A percentile compares a stretch with the other conserved stretches of the same genome.
Evolutionary conservation across 805 yeast genomes (phyloP).

Genomic region (Candida krabiensis): DNA sequence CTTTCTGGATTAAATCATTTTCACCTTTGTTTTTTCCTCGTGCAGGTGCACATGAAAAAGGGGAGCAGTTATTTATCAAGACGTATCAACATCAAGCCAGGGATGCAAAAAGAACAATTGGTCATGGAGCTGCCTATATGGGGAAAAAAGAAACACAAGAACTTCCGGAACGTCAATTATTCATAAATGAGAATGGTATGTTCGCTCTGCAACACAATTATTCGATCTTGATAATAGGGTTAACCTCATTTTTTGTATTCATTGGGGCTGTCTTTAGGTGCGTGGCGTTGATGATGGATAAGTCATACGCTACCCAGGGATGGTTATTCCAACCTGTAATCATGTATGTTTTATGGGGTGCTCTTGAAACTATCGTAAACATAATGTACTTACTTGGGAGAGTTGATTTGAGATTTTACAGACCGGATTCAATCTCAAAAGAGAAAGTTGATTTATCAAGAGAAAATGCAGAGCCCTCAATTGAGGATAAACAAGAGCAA

Average conservation of each 20-base stretch:
- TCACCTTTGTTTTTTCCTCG: constrained; percentile 57
- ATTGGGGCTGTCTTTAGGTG: constrained; percentile 52
- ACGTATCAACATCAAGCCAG: constrained; percentile 18
- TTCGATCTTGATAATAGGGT: constrained; percentile 46
- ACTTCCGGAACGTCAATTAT: constrained; percentile 20
- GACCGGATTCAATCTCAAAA: constrained; percentile 51
- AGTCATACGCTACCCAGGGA: constrained; percentile 32
- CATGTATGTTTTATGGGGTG: constrained; percentile 71
- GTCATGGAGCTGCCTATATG: constrained; percentile 23
- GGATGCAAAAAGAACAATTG: constrained; percentile 28
- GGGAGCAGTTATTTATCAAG: constrained; percentile 23
- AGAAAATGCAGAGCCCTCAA: background rate
- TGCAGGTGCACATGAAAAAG: constrained; percentile 45
- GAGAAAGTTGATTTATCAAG: background rate
- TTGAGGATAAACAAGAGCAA: too few relatives aligned
- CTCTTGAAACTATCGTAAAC: constrained; percentile 58
- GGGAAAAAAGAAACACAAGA: constrained; percentile 17
- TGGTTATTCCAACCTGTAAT: constrained; percentile 55
- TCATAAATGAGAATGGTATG: constrained; percentile 19
- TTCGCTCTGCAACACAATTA: constrained; percentile 45
- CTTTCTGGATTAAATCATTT: constrained; percentile 77
- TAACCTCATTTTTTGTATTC: constrained; percentile 50
- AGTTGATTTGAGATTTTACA: constrained; percentile 75
- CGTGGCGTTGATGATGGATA: constrained; percentile 43
- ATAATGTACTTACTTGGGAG: constrained; percentile 59